Percentiles rank a stretch among this genome's conserved stretches.
Evolutionary conservation across 2,329 filamentous ascomycete genomes (phyloP).

Genomic region (Colletotrichum sp.): DNA sequence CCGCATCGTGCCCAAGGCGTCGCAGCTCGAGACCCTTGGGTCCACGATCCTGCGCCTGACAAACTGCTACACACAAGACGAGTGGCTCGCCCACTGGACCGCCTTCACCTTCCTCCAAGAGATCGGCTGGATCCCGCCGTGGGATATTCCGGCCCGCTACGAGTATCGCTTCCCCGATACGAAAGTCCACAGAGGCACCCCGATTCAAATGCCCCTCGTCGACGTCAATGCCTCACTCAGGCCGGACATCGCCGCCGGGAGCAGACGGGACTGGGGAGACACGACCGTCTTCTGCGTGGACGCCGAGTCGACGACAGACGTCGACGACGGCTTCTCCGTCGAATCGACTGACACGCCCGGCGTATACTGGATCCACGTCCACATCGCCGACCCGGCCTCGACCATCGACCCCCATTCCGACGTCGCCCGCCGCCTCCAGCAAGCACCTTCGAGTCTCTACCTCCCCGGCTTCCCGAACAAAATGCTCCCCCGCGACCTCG

Average conservation of each 20-base stretch:
- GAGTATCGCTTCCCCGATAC: constrained; percentile 58
- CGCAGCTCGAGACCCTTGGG: constrained; percentile 31
- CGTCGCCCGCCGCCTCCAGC: constrained; percentile 65
- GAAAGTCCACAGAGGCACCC: constrained; percentile 45
- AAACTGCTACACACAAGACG: constrained; percentile 60
- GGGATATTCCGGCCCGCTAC: constrained; percentile 72
- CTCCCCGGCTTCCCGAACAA: constrained; percentile 60
- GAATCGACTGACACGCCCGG: constrained; percentile 57
- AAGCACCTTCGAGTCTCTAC: constrained; percentile 65
- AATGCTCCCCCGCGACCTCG: constrained; percentile 57
- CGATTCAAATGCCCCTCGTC: constrained; percentile 41
- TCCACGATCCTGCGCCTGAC: constrained; percentile 67
- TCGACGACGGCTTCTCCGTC: constrained; percentile 81
- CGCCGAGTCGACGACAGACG: constrained; percentile 66
- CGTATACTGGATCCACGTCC: constrained; percentile 78
- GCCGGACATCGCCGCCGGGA: constrained; percentile 48
- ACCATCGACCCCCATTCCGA: constrained; percentile 64
- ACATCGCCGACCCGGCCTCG: constrained; percentile 80
- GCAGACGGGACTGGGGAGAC: constrained; percentile 65
- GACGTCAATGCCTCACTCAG: constrained; percentile 35
- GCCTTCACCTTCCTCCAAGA: constrained; percentile 77
- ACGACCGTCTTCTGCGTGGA: constrained; percentile 77
- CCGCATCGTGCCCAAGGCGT: constrained; percentile 15
- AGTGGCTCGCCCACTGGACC: constrained; percentile 48
- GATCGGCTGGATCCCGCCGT: constrained; percentile 72